Evolutionary conservation across 495 filamentous ascomycete species (phyloP).

Genomic region (Haplographium delicatum): DNA sequence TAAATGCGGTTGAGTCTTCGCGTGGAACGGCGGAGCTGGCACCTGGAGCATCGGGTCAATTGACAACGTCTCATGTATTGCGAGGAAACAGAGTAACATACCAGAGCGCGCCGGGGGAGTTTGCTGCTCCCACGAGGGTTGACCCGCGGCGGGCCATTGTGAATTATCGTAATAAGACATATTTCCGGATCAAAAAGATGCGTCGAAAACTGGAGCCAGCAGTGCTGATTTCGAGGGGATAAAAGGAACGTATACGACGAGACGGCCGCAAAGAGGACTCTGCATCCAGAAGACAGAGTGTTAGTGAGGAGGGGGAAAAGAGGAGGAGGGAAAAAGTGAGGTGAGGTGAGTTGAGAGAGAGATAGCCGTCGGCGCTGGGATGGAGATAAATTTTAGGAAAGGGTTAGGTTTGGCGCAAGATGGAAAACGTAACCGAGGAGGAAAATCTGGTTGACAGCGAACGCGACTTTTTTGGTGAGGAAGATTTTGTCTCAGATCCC

Average conservation of each 20-base stretch:
- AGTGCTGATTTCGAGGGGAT: constrained; percentile 20
- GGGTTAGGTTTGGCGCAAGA: constrained; percentile 10
- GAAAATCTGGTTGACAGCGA: constrained; percentile 18
- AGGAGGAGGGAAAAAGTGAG: neutral
- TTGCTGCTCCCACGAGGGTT: constrained; percentile 73
- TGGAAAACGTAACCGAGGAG: constrained; percentile 20
- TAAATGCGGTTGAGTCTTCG: constrained; percentile 76
- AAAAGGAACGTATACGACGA: constrained; percentile 24
- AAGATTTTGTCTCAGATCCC: constrained; percentile 17
- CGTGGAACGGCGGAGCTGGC: constrained; percentile 71
- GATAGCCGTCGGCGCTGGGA: too few species aligned
- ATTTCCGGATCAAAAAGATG: constrained; percentile 18
- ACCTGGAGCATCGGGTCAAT: constrained; percentile 49
- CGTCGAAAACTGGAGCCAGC: constrained; percentile 27
- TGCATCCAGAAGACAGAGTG: neutral
- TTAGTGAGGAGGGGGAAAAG: too few species aligned
- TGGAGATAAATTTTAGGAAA: neutral
- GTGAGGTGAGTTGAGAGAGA: too few species aligned
- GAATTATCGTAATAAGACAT: constrained; percentile 94
- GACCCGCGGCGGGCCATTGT: constrained; percentile 66
- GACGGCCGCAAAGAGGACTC: constrained; percentile 16
- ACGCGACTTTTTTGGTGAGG: constrained; percentile 8
- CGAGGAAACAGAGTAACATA: constrained; percentile 33
- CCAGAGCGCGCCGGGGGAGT: constrained; percentile 84
- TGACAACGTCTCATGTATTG: constrained; percentile 13